Percentiles rank a stretch among this genome's conserved stretches.
These are phyloP conservation scores for Phycomyces blakesleeanus DNA, from an alignment of 192 early-diverging fungal genomes.

Conservation along the genomic window DNA sequence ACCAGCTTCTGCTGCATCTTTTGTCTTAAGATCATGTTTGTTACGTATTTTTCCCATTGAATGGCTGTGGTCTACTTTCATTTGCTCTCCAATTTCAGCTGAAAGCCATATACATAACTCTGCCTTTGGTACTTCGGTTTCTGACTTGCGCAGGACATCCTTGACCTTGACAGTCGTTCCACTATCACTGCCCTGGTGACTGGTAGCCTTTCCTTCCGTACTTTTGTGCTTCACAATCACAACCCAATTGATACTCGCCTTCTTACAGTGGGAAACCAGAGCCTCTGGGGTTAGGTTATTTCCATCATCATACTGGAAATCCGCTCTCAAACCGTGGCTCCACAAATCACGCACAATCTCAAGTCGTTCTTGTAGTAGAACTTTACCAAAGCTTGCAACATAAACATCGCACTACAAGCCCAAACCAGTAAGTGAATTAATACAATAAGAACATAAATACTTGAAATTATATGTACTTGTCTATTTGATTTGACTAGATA, in stretches of 20 bases:
- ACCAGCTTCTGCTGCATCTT: constrained; percentile 27
- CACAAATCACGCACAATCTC: constrained; percentile 76
- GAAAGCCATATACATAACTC: constrained; percentile 55
- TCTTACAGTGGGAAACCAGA: constrained; percentile 54
- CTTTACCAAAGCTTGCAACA: constrained; percentile 80
- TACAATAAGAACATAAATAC: too few species aligned
- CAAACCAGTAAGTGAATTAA: too few species aligned
- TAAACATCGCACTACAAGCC: constrained; percentile 61
- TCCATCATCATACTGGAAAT: constrained; percentile 75
- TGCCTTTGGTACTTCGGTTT: constrained; percentile 61
- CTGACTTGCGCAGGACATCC: constrained; percentile 66
- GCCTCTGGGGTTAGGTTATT: constrained; percentile 61
- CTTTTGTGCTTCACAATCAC: constrained; percentile 64
- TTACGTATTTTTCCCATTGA: constrained; percentile 38
- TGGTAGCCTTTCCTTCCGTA: constrained; percentile 32
- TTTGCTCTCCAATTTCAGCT: constrained; percentile 66
- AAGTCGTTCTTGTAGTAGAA: constrained; percentile 69
- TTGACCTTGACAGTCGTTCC: constrained; percentile 63
- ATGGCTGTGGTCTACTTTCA: constrained; percentile 49
- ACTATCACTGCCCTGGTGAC: constrained; percentile 17
- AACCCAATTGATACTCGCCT: constrained; percentile 76
- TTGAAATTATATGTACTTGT: too few species aligned
- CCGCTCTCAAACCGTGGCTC: constrained; percentile 72
- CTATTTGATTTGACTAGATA: too few species aligned
- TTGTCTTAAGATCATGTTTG: constrained; percentile 33